Base-by-base conservation (phyloP, 306 rosid genomes). In the Heteromeles arbutifolia region DNA sequence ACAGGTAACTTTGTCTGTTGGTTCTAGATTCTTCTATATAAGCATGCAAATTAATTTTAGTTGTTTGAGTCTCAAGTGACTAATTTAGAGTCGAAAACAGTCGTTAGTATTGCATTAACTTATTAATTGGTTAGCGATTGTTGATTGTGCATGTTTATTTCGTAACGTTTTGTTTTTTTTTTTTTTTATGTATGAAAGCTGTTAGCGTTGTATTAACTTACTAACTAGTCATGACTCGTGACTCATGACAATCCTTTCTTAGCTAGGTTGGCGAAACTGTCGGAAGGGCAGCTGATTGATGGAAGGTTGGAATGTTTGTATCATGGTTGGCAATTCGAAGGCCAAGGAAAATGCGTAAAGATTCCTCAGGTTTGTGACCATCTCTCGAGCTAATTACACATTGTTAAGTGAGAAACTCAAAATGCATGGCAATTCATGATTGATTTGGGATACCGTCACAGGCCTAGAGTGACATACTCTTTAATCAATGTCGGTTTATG, bases 301-400 rank as follows among this genome's bases (percentile, higher is more conserved):
- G 99, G 99, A 69, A 92, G 88, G 74, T 72, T 95, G 29, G 99
- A 95, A 82, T 95, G 99, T 74, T 84, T 95, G 4, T 92, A 95
- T 78, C 99, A 95, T 76, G 99, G 99, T 68, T 95, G 99, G 97
- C 99, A 95, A 83, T 95, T 88, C 48, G 93, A 92, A 76, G 98
- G 97, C 6, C 88, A 84, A n/a, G 99, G 99, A 0, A 90, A 90
- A 84, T 92, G 97, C 76, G 97, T 92, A 28, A 95, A 88, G 90
- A 95, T 95, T 73, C 99, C 97, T 72, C 99, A 95, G 99, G 99
- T 90, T 29, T 53, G 86, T 5, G 54, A 50, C 3, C 0, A 8
- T 15, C 15, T 50, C 54, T 50, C 9, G 0, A 50, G 54, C 54
- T 50, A 17, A 50, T 17, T 50, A 50, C 8, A 0, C 21, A 5